phyloP scores from a whole-genome alignment of 495 filamentous ascomycete genomes.

The Letharia lupina region DNA sequence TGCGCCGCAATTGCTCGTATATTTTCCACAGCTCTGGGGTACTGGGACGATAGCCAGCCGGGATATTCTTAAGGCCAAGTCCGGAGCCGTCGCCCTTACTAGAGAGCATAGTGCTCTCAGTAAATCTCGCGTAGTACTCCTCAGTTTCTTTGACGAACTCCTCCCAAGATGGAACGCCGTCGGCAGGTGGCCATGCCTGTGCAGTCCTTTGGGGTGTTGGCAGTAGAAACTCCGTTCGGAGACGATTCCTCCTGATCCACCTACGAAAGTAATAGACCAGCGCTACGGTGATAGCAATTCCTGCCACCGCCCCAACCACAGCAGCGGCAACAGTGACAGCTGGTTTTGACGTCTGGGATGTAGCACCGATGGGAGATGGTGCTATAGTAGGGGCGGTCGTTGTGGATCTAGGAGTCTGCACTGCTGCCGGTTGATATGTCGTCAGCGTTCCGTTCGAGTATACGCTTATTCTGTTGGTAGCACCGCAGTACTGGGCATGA shows the following conservation, averaged over 20 bases:
- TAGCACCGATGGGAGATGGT: not conserved
- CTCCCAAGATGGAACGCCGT: slow-evolving; percentile 4
- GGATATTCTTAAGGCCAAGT: not conserved
- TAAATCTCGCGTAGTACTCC: not conserved
- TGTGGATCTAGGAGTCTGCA: not conserved
- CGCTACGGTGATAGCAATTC: not conserved
- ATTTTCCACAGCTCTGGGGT: not conserved
- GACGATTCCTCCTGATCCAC: slow-evolving; percentile 1
- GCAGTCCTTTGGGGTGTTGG: not conserved
- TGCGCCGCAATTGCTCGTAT: slow-evolving; percentile 6
- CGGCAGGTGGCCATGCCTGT: not conserved
- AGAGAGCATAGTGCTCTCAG: not conserved
- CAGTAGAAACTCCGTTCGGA: not conserved
- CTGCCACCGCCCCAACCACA: not conserved
- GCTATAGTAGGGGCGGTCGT: not conserved
- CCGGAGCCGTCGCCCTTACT: not conserved
- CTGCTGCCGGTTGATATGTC: not conserved
- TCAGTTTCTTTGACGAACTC: slow-evolving; percentile 4
- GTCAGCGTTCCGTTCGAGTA: not conserved
- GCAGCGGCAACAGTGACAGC: not conserved
- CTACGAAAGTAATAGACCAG: not conserved
- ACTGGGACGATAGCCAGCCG: not conserved
- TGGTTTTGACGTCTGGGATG: not conserved
- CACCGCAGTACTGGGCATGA: not conserved
- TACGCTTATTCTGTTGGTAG: not conserved